Evolutionary conservation across 352 stramenopile genomes (phyloP), one percentile per base, ranked within the genome.

Genomic region (Phytopythium mirpurense): DNA sequence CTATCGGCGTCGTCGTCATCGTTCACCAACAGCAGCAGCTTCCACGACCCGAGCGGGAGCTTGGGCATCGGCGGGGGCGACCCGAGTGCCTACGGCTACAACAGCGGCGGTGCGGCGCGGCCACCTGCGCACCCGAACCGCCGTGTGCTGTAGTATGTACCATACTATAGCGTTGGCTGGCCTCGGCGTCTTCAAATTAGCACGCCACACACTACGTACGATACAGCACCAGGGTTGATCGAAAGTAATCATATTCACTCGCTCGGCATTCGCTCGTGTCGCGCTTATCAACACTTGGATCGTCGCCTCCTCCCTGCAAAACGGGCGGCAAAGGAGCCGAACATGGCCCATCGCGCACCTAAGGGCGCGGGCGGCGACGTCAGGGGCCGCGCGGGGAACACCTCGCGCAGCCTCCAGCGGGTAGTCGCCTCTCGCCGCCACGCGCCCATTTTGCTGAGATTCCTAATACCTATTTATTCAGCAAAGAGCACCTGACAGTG

Each of bases 401-500:
- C 53, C 42, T 64, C 38, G 62, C 57, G 46, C 63, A 67, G 59
- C 36, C 63, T 64, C 57, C 71, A 80, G 73, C 74, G 67, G 58
- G 75, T 70, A 85, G 67, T 54, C 32, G 49, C 68, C 68, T 74
- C 68, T 72, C 63, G 73, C 31, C 54, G 68, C 51, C 67, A 37
- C 67, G 55, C 65, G 72, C 73, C 67, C 68, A 63, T 74, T 79
- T 82, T 74, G 68, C 73, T 70, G 67, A 83, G 70, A 51, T 74
- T 77, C 72, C 72, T 83, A 83, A 79, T 72, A 34, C 32, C 69
- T 85, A 81, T 80, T 81, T 68, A 71, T 63, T 83, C 81, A 92
- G 74, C 78, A 90, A 62, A 86, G 74, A 88, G 76, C 65, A 86
- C 78, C 81, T 91, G 78, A 83, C 51, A 91, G 67, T 83, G 65